These are phyloP conservation scores for Vigna mungo DNA, from an alignment of 306 rosid species.

Conservation along the genomic window DNA sequence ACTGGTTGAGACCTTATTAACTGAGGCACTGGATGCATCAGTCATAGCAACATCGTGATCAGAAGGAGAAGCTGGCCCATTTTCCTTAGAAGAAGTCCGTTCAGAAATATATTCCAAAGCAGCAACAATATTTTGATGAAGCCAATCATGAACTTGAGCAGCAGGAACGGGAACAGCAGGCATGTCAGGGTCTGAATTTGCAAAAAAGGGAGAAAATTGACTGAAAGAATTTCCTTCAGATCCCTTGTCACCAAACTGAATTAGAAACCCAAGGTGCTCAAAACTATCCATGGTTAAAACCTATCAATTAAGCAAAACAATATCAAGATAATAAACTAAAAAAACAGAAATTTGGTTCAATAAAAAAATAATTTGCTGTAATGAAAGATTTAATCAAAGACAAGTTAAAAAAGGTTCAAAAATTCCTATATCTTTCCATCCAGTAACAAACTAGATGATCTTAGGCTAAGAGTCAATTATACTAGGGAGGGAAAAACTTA, in stretches of 20 bases:
- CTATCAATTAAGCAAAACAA: slow-evolving; percentile 57
- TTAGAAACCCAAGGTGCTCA: slow-evolving; percentile 91
- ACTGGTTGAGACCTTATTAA: slow-evolving; percentile 59
- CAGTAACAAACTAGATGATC: slow-evolving; percentile 7
- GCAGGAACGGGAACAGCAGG: slow-evolving; percentile 97
- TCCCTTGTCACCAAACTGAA: slow-evolving; percentile 92
- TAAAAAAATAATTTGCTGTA: slow-evolving; percentile 13
- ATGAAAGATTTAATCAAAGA: slow-evolving; percentile 17
- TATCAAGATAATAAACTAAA: slow-evolving; percentile 28
- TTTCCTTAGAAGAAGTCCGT: slow-evolving; percentile 81
- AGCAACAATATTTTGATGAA: slow-evolving; percentile 78
- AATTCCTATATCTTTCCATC: neutral
- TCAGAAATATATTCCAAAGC: slow-evolving; percentile 87
- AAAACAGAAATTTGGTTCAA: slow-evolving; percentile 28
- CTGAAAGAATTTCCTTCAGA: slow-evolving; percentile 74
- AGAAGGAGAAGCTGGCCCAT: slow-evolving; percentile 72
- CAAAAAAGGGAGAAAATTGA: slow-evolving; percentile 92
- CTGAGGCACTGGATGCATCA: slow-evolving; percentile 76
- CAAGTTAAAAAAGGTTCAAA: slow-evolving; percentile 9
- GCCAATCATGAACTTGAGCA: slow-evolving; percentile 90
- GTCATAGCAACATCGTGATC: slow-evolving; percentile 97
- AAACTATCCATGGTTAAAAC: slow-evolving; percentile 92
- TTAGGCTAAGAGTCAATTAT: slow-evolving; percentile 5
- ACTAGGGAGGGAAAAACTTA: neutral
- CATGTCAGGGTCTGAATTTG: slow-evolving; percentile 99